A percentile compares a stretch with the other conserved stretches of the same genome.
Conservation (phyloP, 2,329 filamentous ascomycete genomes). For the Xylariaceae sp. region DNA sequence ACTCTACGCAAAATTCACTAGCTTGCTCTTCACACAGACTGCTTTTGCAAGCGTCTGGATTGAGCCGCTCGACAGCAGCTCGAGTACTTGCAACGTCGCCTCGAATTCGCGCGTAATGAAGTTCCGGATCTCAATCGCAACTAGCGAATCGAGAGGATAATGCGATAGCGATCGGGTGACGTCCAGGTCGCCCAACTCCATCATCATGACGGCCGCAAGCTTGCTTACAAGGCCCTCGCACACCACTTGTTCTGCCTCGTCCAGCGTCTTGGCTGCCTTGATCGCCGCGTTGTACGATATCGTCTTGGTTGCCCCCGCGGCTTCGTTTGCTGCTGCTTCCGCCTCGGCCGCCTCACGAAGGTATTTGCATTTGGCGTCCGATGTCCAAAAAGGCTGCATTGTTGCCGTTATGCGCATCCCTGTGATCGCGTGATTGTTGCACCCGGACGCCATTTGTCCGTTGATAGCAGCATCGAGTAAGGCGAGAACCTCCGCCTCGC, state of each 20-base stretch:
- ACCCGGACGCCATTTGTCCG: conserved; percentile 40
- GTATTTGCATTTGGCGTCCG: conserved; percentile 53
- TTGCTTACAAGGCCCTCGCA: conserved; percentile 46
- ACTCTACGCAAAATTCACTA: conserved; percentile 29
- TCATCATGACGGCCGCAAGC: conserved; percentile 47
- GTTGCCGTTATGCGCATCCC: conserved; percentile 49
- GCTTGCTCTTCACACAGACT: conserved; percentile 47
- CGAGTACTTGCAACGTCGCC: conserved; percentile 53
- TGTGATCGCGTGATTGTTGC: conserved; percentile 52
- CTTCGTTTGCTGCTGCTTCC: conserved; percentile 34
- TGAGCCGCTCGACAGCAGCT: conserved; percentile 51
- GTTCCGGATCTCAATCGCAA: conserved; percentile 50
- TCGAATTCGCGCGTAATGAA: conserved; percentile 50
- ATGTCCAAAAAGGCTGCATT: conserved; percentile 51
- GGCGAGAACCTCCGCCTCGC: conserved; percentile 53
- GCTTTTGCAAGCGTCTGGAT: conserved; percentile 47
- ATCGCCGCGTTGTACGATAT: conserved; percentile 45
- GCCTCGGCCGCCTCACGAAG: conserved; percentile 43
- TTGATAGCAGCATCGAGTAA: conserved; percentile 51
- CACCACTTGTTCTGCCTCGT: conserved; percentile 45
- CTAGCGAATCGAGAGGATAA: conserved; percentile 47
- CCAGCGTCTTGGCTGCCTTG: conserved; percentile 40
- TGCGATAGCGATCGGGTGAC: conserved; percentile 39
- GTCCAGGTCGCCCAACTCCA: conserved; percentile 49
- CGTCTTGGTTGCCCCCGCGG: conserved; percentile 21